phyloP scores from a whole-genome alignment of 2,329 filamentous ascomycete genomes.

The Macroventuria anomochaeta region DNA sequence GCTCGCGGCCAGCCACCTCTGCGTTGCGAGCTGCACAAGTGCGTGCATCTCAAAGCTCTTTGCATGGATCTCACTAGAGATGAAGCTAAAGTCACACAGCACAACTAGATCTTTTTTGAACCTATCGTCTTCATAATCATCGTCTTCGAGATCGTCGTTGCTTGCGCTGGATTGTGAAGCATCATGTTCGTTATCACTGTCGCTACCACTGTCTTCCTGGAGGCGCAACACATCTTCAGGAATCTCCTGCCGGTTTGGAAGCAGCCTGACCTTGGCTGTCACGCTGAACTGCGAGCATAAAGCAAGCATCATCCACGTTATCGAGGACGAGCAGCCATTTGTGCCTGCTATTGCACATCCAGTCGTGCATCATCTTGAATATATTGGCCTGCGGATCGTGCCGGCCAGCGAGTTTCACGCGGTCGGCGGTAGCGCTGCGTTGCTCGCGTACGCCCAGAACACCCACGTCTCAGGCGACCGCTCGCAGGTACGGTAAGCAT shows the following conservation, averaged over 20 bases:
- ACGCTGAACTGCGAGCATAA: neutral
- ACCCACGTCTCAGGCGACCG: constrained; percentile 23
- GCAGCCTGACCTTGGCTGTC: neutral
- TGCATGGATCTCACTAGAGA: constrained; percentile 30
- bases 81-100: constrained; percentile 49
- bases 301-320: constrained; percentile 23
- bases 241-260: constrained; percentile 54
- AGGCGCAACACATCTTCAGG: constrained; percentile 39
- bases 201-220: constrained; percentile 26
- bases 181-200: constrained; percentile 1
- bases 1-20: constrained; percentile 21
- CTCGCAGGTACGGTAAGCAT: constrained; percentile 14
- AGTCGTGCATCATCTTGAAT: constrained; percentile 21
- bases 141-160: neutral
- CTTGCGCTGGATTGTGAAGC: too few species aligned
- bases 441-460: constrained; percentile 21
- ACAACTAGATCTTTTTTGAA: too few species aligned
- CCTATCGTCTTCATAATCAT: constrained; percentile 36
- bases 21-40: constrained; percentile 49
- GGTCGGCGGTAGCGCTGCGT: constrained; percentile 17
- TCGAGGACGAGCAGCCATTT: constrained; percentile 30
- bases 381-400: constrained; percentile 20
- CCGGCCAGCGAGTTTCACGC: constrained; percentile 16
- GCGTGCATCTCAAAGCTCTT: constrained; percentile 4
- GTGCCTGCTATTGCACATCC: constrained; percentile 6